Percentiles rank a stretch among this genome's conserved stretches.
These are phyloP conservation scores for Leccinellum albellum DNA, from an alignment of 768 basidiomycete genomes.

Conservation along the genomic window DNA sequence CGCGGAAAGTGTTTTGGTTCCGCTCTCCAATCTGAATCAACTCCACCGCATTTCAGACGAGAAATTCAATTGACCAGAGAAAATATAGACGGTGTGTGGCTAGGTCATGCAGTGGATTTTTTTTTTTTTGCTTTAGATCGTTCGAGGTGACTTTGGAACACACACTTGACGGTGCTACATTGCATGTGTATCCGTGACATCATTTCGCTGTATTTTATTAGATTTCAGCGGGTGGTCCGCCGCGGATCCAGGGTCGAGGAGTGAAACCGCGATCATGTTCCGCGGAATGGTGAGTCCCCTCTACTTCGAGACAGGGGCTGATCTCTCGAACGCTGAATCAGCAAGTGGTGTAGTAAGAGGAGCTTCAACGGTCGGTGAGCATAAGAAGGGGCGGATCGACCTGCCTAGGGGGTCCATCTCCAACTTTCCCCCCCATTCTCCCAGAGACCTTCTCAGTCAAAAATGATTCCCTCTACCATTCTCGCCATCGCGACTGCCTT, in stretches of 20 bases:
- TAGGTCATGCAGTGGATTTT: too few relatives aligned
- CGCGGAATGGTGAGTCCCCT: constrained; percentile 1
- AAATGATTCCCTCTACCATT: constrained; percentile 13
- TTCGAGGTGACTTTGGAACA: neutral
- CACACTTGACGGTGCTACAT: too few relatives aligned
- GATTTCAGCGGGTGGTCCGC: neutral
- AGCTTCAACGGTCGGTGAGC: neutral
- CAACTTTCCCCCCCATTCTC: neutral
- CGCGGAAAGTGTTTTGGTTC: neutral
- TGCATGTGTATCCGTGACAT: neutral
- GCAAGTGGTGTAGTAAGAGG: neutral
- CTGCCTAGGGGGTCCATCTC: neutral
- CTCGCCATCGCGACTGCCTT: neutral
- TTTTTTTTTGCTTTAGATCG: neutral
- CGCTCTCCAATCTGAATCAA: neutral
- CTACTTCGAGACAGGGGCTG: constrained; percentile 4
- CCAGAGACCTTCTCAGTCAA: rapidly evolving
- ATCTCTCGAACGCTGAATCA: neutral
- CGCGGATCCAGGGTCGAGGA: neutral
- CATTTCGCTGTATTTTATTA: neutral
- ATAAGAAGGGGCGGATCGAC: constrained; percentile 4
- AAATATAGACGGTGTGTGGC: neutral
- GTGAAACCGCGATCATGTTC: constrained; percentile 3
- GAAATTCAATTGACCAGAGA: neutral
- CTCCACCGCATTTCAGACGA: neutral